Conservation (phyloP, 1,139 yeast genomes). For the Kluyveromyces sp. region DNA sequence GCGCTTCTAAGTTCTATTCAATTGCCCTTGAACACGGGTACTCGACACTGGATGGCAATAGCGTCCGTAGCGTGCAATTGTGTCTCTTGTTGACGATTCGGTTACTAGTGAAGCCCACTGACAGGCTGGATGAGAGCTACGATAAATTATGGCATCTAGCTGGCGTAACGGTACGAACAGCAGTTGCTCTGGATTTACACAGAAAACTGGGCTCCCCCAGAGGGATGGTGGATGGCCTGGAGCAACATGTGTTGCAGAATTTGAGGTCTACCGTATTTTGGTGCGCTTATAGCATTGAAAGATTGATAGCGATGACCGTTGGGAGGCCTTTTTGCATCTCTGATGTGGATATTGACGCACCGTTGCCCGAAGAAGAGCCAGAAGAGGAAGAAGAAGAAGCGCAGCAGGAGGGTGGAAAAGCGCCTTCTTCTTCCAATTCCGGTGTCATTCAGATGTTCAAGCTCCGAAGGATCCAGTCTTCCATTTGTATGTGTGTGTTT, state of each 20-base stretch:
- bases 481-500: constrained; percentile 28
- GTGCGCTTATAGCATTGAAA: constrained; percentile 33
- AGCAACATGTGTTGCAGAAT: constrained; percentile 11
- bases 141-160: constrained; percentile 18
- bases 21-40: constrained; percentile 38
- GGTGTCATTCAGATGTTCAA: constrained; percentile 32
- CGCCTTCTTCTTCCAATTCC: constrained; percentile 8
- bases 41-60: constrained; percentile 24
- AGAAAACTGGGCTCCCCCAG: constrained; percentile 26
- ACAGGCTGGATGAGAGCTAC: not conserved
- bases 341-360: constrained; percentile 31
- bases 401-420: not conserved
- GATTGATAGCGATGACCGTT: constrained; percentile 30
- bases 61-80: constrained; percentile 26
- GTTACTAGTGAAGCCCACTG: not conserved
- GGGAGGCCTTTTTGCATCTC: constrained; percentile 33
- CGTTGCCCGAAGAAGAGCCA: constrained; percentile 27
- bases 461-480: constrained; percentile 31
- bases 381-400: not conserved
- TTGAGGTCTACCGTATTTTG: constrained; percentile 30
- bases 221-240: constrained; percentile 17
- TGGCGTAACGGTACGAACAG: constrained; percentile 30
- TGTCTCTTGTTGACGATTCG: constrained; percentile 23
- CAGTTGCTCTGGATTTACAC: constrained; percentile 22
- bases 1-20: constrained; percentile 39